Percentiles rank a stretch among this genome's conserved stretches.
Evolutionary conservation across 345 rosid species (phyloP).

Genomic region (Jatropha curcas): DNA sequence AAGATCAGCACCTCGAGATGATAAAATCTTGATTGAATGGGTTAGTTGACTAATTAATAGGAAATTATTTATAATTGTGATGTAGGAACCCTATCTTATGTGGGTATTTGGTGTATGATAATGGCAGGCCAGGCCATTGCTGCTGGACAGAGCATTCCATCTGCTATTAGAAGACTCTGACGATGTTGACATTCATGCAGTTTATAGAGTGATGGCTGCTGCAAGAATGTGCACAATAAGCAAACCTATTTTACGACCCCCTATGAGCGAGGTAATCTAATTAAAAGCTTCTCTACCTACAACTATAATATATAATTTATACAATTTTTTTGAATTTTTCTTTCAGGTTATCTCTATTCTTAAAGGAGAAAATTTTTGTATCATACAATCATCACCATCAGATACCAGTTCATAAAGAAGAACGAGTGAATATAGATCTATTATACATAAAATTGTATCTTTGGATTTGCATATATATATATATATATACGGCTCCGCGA

Average conservation of each 20-base stretch:
- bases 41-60: conserved; percentile 34
- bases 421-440: no score
- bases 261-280: no score
- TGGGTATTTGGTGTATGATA: not conserved
- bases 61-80: no score
- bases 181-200: conserved; percentile 35
- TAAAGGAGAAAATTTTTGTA: conserved; percentile 37
- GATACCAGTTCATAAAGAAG: not conserved
- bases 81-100: no score
- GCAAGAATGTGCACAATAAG: conserved; percentile 36
- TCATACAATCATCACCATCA: conserved; percentile 32
- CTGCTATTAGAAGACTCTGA: conserved; percentile 34
- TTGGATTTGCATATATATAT: no score
- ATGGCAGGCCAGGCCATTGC: conserved; percentile 41
- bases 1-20: conserved; percentile 32
- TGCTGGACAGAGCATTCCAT: conserved; percentile 40
- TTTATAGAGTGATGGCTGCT: conserved; percentile 45
- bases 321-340: not conserved
- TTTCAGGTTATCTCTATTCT: conserved; percentile 43
- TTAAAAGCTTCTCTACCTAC: not conserved
- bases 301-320: no score
- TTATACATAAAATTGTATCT: no score
- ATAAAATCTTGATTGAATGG: conserved; percentile 38
- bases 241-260: conserved; percentile 7
- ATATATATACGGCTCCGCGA: no score